A percentile compares a stretch with the other conserved stretches of the same genome.
Evolutionary conservation across 169 alveolate species (phyloP).

Genomic region (Eimeria praecox): DNA sequence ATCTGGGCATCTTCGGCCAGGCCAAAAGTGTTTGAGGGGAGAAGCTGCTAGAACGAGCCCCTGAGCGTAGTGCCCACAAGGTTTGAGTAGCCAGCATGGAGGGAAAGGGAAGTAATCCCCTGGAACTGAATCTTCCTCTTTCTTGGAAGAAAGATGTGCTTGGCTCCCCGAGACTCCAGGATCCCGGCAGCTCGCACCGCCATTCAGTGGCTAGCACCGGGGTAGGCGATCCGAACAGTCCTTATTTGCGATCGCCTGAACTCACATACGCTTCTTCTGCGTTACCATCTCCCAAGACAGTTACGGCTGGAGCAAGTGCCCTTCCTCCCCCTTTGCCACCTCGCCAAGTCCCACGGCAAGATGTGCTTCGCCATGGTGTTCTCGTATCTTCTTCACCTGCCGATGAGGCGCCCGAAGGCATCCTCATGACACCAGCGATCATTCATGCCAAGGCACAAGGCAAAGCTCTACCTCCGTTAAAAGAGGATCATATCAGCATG

Average conservation of each 20-base stretch:
- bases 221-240: conserved; percentile 34
- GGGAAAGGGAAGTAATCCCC: not conserved
- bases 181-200: conserved; percentile 61
- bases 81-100: not conserved
- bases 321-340: not conserved
- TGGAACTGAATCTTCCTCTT: conserved; percentile 17
- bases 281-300: conserved; percentile 29
- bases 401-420: conserved; percentile 30
- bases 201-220: conserved; percentile 55
- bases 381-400: not conserved
- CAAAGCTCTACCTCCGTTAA: conserved; percentile 36
- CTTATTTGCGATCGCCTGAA: conserved; percentile 23
- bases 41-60: not conserved
- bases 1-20: not conserved
- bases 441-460: conserved; percentile 35
- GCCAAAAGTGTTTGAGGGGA: not conserved
- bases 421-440: conserved; percentile 49
- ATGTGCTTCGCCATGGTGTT: conserved; percentile 50
- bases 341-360: not conserved
- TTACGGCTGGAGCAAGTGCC: not conserved
- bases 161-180: conserved; percentile 21
- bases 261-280: conserved; percentile 19
- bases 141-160: conserved; percentile 9
- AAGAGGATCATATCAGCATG: conserved; percentile 23
- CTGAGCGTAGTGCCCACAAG: not conserved